Percentiles rank a stretch among this genome's conserved stretches.
These are phyloP conservation scores for Aureobasidium zeae DNA, from an alignment of 2,329 filamentous ascomycete genomes.

Conservation along the genomic window DNA sequence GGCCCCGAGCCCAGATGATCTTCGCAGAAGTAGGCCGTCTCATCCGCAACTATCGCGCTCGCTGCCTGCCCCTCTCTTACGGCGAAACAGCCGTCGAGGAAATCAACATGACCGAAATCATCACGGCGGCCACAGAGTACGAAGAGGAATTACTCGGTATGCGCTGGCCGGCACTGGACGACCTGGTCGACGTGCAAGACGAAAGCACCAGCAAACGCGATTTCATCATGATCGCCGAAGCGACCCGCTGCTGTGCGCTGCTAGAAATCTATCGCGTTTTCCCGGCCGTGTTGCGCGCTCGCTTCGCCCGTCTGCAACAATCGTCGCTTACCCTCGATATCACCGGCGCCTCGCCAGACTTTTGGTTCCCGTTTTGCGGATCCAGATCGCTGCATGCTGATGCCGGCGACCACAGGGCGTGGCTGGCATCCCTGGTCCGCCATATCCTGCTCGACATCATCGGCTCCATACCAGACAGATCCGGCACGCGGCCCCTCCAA, in stretches of 20 bases:
- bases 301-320: slow-evolving; percentile 19
- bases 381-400: slow-evolving; percentile 17
- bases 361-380: slow-evolving; percentile 6
- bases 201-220: slow-evolving; percentile 45
- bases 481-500: slow-evolving; percentile 46
- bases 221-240: slow-evolving; percentile 45
- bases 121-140: slow-evolving; percentile 31
- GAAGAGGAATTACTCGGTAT: slow-evolving; percentile 42
- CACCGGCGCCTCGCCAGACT: background rate
- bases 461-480: slow-evolving; percentile 43
- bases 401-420: slow-evolving; percentile 20
- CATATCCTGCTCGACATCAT: slow-evolving; percentile 42
- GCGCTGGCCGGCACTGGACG: slow-evolving; percentile 39
- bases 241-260: slow-evolving; percentile 45
- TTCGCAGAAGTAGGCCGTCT: slow-evolving; percentile 39
- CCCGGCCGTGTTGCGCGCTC: slow-evolving; percentile 29
- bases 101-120: slow-evolving; percentile 19
- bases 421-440: slow-evolving; percentile 45
- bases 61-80: slow-evolving; percentile 1
- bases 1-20: slow-evolving; percentile 35
- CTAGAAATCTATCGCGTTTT: slow-evolving; percentile 49
- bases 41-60: slow-evolving; percentile 19
- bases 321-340: background rate
- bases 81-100: slow-evolving; percentile 16
- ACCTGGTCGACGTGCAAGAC: slow-evolving; percentile 45